These are phyloP conservation scores for Boletus huronensis DNA, from an alignment of 768 basidiomycete species.

Conservation along the genomic window DNA sequence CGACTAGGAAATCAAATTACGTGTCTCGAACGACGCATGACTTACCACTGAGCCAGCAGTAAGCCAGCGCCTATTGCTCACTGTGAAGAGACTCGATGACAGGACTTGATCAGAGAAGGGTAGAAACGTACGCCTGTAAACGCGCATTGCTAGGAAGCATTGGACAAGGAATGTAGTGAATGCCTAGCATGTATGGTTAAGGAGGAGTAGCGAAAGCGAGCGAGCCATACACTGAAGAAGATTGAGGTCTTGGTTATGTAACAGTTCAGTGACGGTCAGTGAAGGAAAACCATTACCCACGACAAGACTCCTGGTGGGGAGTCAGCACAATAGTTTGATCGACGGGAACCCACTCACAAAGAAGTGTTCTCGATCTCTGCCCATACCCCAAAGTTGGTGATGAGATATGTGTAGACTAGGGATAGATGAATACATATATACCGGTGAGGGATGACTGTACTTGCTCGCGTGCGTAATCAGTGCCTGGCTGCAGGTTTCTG, in stretches of 20 bases:
- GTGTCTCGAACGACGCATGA: background rate
- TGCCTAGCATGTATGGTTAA: constrained; percentile 15
- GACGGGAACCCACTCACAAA: constrained; percentile 34
- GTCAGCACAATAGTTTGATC: background rate
- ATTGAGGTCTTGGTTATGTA: constrained; percentile 40
- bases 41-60: constrained; percentile 31
- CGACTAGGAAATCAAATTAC: background rate
- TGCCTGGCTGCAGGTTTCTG: constrained; percentile 51
- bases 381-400: constrained; percentile 39
- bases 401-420: constrained; percentile 46
- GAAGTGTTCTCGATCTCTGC: constrained; percentile 33
- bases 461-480: constrained; percentile 51
- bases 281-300: constrained; percentile 11
- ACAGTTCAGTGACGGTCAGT: constrained; percentile 3
- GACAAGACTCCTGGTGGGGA: constrained; percentile 17
- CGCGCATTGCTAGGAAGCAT: constrained; percentile 48
- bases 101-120: background rate
- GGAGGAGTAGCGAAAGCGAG: background rate
- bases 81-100: constrained; percentile 27
- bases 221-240: constrained; percentile 40
- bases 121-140: constrained; percentile 44
- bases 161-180: constrained; percentile 52
- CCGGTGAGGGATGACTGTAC: background rate
- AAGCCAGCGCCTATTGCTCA: constrained; percentile 45
- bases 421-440: background rate